A percentile compares a stretch with the other conserved stretches of the same genome.
phyloP scores from a whole-genome alignment of 78 protist species.

The Creolimax fragrantissima region DNA sequence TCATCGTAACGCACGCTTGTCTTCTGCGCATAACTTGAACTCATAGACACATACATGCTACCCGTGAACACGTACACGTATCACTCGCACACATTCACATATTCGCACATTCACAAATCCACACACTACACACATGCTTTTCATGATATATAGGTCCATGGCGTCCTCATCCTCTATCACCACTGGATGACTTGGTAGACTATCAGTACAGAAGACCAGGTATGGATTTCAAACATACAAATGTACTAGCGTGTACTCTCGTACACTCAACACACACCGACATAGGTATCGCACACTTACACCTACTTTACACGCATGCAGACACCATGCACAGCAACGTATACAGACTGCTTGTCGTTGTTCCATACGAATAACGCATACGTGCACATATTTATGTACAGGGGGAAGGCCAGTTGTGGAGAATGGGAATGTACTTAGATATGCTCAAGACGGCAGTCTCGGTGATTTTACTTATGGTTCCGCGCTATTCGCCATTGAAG shows the following conservation, averaged over 20 bases:
- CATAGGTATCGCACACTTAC: too few relatives aligned
- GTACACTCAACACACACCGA: too few relatives aligned
- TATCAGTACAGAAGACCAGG: neutral
- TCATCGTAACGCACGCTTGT: too few relatives aligned
- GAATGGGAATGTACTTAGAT: neutral
- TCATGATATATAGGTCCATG: neutral
- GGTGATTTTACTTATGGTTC: neutral
- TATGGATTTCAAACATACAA: too few relatives aligned
- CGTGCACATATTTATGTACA: neutral
- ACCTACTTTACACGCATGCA: too few relatives aligned
- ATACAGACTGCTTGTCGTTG: too few relatives aligned
- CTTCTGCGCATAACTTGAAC: too few relatives aligned
- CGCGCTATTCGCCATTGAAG: neutral
- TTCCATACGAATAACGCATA: neutral
- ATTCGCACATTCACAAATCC: neutral
- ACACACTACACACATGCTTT: neutral
- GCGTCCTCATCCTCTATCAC: neutral
- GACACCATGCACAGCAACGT: too few relatives aligned
- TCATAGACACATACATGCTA: too few relatives aligned
- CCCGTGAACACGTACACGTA: neutral
- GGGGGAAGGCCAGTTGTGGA: neutral
- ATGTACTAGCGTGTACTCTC: too few relatives aligned
- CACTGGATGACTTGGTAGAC: neutral
- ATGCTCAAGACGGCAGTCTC: neutral
- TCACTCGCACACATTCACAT: neutral